Base-by-base conservation (phyloP, 2,329 filamentous ascomycete genomes). In the Cercospora sojina region DNA sequence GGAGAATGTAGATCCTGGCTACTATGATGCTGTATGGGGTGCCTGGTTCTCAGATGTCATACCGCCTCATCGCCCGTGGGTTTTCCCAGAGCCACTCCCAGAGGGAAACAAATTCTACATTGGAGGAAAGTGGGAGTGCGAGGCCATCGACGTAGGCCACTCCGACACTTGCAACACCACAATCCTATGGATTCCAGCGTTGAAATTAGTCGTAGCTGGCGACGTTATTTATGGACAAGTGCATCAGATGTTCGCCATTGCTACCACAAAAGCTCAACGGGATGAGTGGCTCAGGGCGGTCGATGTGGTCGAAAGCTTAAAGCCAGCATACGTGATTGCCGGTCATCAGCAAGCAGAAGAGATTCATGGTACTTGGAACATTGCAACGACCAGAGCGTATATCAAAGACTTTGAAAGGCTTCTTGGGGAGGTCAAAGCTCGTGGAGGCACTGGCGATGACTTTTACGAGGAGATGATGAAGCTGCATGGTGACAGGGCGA, bases 181-280 rank as follows among this genome's bases (percentile, higher is more conserved):
- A 3, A 49, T 67, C 16, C 60, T 67, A 2, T 67, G 65, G 65
- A 47, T 64, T 8, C 61, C 65, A 18, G 35, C 47, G 38, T 32
- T 67, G 27, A 64, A 64, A 47, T 55, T 67, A 5, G 65, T 49
- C n/a, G 65, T 67, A 8, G 49, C 25, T 7, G 65, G 65, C 20
- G 65, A 67, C 41, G 65, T 67, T 1, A 53, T 67, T 3, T 67
- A 67, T 35, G 65, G 65, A n/a, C 38, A 64, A n/a, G 65, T 67
- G 2, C 65, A 67, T 58, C 56, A 61, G 29, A 67, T 67, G 65
- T 31, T 67, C 9, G 47, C 47, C 10, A 29, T 25, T 20, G 65
- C 66, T 8, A 65, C 38, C 9, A 67, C 62, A n/a, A 43, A 53
- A 20, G 63, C 29, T 4, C 51, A 53, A 35, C 57, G 66, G 18